Evolutionary conservation across 352 stramenopile genomes (phyloP), one percentile per base, ranked within the genome.

Genomic region (Phytophthora citrophthora): DNA sequence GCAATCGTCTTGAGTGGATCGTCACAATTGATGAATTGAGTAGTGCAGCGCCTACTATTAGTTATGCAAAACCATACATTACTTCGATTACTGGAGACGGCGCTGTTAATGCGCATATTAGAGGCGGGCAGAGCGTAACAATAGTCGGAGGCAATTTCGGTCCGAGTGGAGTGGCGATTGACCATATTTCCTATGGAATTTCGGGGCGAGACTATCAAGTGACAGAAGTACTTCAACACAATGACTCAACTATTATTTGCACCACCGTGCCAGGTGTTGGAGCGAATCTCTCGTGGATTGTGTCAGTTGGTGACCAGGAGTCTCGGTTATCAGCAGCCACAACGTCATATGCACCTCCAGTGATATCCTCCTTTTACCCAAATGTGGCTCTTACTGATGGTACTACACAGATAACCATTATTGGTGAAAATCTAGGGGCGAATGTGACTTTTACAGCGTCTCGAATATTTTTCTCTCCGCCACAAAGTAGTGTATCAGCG

Each of bases 61-160:
- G 75, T 52, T 89, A 89, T 55, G 77, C 70, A 0, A 79, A 73
- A 16, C 80, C 80, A 1, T 89, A 59, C 43, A 78, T 89, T 26
- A 47, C 50, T 0, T 68, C 64, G 1, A 76, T 88, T 29, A 41
- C 39, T 11, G 80, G 80, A 0, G 68, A 74, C 1, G 80, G 80
- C 0, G 73, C 68, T 0, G 44, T 13, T 0, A 64, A 81, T 41
- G 77, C 70, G 5, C 49, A 61, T 12, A 61, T 76, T 27, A 39
- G 70, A 55, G 83, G 83, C 12, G 68, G 68, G 0, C 76, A 92
- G 39, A 24, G 47, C 9, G 55, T 92, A 3, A 32, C 72, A 23
- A 18, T 92, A 13, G 46, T 54, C 0, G 83, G 83, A 23, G 76
- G 68, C 1, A 90, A 92, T 62, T 92, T 92, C 51, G 83, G 83